Percentiles rank a stretch among this genome's conserved stretches.
Evolutionary conservation across 805 yeast species (phyloP).

Genomic region (Starmerella apis): DNA sequence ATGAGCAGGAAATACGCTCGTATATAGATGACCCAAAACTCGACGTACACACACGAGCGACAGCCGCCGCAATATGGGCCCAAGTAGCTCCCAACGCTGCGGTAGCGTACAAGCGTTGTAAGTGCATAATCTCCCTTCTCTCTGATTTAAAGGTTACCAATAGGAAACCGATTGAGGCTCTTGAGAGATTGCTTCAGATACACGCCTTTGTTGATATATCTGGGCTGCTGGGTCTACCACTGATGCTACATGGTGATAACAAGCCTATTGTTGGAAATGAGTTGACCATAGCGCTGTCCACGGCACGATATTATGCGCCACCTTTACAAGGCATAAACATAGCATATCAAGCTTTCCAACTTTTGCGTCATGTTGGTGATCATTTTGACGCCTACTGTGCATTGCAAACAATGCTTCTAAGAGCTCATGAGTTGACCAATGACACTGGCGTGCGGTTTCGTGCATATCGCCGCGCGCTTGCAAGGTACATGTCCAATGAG

Average conservation of each 20-base stretch:
- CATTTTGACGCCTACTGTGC: constrained; percentile 3
- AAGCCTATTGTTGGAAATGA: neutral
- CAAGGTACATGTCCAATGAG: neutral
- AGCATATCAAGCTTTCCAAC: neutral
- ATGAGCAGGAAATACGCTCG: neutral
- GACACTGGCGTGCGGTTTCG: neutral
- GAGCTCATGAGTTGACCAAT: neutral
- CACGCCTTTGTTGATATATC: neutral
- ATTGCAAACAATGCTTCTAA: neutral
- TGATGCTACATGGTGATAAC: neutral
- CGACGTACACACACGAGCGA: neutral
- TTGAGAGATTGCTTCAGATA: neutral
- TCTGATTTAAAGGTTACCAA: neutral
- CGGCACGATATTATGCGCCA: neutral
- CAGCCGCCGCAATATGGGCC: neutral
- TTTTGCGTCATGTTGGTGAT: neutral
- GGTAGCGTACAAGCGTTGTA: neutral
- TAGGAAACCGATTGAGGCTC: neutral
- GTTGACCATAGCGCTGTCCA: neutral
- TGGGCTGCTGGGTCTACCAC: neutral
- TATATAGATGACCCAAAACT: neutral
- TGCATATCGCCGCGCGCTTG: neutral
- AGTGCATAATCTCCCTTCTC: neutral
- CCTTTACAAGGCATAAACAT: neutral
- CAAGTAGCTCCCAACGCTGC: neutral